Evolutionary conservation across 805 yeast species (phyloP).

Genomic region (Candida mattraensis): DNA sequence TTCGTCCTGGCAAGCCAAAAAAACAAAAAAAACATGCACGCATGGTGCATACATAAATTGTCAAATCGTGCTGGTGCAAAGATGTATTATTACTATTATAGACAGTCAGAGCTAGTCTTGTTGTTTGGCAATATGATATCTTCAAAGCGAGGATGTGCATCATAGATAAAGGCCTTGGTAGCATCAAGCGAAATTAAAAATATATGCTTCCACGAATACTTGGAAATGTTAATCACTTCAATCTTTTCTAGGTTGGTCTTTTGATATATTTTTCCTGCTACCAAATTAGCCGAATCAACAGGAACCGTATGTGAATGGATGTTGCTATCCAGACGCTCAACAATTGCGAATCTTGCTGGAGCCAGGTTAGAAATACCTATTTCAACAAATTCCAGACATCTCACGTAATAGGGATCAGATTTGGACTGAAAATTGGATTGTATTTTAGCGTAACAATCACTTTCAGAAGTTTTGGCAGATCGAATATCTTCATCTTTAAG

Average conservation of each 20-base stretch:
- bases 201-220: slow-evolving; percentile 15
- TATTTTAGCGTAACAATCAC: slow-evolving; percentile 14
- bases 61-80: not conserved
- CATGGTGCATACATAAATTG: too few relatives aligned
- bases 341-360: slow-evolving; percentile 13
- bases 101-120: not conserved
- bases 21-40: too few relatives aligned
- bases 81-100: not conserved
- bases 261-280: slow-evolving; percentile 9
- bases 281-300: slow-evolving; percentile 7
- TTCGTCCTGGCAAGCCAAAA: too few relatives aligned
- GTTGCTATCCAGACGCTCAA: slow-evolving; percentile 9
- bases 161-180: slow-evolving; percentile 12
- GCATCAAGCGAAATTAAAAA: slow-evolving; percentile 14
- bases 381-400: slow-evolving; percentile 16
- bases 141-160: slow-evolving; percentile 10
- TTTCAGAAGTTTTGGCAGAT: slow-evolving; percentile 3
- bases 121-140: too few relatives aligned
- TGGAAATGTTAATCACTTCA: slow-evolving; percentile 11
- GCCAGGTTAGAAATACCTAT: slow-evolving; percentile 8
- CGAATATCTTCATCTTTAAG: slow-evolving; percentile 9
- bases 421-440: slow-evolving; percentile 7
- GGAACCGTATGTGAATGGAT: slow-evolving; percentile 7
- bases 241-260: slow-evolving; percentile 2
- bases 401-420: slow-evolving; percentile 8